Base-by-base conservation (phyloP, 345 rosid species). In the Limnanthes douglasii region DNA sequence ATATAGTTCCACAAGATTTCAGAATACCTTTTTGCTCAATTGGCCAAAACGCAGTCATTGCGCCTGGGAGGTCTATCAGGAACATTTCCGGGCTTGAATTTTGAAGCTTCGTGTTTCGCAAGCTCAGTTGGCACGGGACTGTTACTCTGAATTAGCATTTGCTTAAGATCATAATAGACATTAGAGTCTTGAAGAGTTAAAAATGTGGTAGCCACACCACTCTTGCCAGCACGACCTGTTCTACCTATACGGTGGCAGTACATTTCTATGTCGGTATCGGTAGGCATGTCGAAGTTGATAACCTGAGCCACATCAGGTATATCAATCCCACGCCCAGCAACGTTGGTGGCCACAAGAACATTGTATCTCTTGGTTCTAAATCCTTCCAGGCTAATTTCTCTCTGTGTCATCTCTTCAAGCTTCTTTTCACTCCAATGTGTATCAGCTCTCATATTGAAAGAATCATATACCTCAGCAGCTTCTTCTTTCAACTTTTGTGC, bases 181-280 rank as follows among this genome's bases (percentile, higher is more conserved):
- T 90, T 84, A 1, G 66, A 42, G 50, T 90, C 98, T 0, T 68
- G 69, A 3, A 79, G 56, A 35, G 98, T 83, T 60, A 88, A 56
- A 67, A 90, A 90, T 25, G 95, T 84, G 6, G 95, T 76, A 15
- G 98, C 94, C 49, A 77, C 60, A 61, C 95, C 95, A 2, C 84
- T 84, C 62, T 90, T 90, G 34, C 94, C 95, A 25, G 95, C 98
- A 62, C 92, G 94, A 5, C 92, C 95, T 9, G 94, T 90, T 66
- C 95, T 70, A 27, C 98, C 94, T 33, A 90, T 84, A 42, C 92
- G 94, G 56, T 84, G 98, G 2, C 94, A 79, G 53, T 90, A 84
- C 82, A 59, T 72, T 57, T 84, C 95, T 32, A 84, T 80, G 18
- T 64, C 66, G 37, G 64, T n/a, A 37, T 64, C 72, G 31, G 71